Conservation (phyloP, 495 filamentous ascomycete species). For the Apiosordaria backusii region DNA sequence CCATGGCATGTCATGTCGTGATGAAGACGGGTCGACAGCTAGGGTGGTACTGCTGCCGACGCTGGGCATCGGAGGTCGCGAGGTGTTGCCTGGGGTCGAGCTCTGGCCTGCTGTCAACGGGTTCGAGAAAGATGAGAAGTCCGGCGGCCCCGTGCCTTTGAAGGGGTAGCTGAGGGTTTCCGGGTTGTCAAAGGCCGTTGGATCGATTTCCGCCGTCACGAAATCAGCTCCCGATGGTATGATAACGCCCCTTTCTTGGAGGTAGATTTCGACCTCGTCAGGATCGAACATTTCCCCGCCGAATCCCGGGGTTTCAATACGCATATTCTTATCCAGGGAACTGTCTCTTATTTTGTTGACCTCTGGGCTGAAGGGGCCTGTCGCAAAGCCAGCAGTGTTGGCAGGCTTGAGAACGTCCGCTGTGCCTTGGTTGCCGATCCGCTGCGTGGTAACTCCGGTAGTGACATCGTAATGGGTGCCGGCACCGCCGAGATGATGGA, state of each 20-base stretch:
- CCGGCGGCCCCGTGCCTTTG: background rate
- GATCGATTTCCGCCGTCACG: constrained; percentile 49
- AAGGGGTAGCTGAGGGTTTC: background rate
- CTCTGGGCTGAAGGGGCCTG: constrained; percentile 37
- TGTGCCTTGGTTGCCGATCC: constrained; percentile 34
- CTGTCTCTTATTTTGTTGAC: constrained; percentile 25
- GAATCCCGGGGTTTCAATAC: constrained; percentile 46
- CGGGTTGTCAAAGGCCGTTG: constrained; percentile 29
- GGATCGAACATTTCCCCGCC: constrained; percentile 72
- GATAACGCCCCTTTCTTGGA: constrained; percentile 55
- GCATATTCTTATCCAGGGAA: constrained; percentile 39
- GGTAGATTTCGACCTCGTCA: constrained; percentile 67
- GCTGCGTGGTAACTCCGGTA: constrained; percentile 14
- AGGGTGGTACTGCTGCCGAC: background rate
- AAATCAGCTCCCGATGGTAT: constrained; percentile 52
- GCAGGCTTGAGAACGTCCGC: constrained; percentile 33
- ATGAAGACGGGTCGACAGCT: too few relatives aligned
- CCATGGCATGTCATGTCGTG: too few relatives aligned
- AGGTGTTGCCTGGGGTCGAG: too few relatives aligned
- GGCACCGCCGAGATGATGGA: constrained; percentile 63
- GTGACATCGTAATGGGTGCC: constrained; percentile 58
- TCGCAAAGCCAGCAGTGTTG: constrained; percentile 37
- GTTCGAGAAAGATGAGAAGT: background rate
- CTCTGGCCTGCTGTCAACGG: background rate
- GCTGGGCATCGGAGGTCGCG: background rate